Conservation (phyloP, 371 early-diverging fungal species). For the Apophysomyces sp. region DNA sequence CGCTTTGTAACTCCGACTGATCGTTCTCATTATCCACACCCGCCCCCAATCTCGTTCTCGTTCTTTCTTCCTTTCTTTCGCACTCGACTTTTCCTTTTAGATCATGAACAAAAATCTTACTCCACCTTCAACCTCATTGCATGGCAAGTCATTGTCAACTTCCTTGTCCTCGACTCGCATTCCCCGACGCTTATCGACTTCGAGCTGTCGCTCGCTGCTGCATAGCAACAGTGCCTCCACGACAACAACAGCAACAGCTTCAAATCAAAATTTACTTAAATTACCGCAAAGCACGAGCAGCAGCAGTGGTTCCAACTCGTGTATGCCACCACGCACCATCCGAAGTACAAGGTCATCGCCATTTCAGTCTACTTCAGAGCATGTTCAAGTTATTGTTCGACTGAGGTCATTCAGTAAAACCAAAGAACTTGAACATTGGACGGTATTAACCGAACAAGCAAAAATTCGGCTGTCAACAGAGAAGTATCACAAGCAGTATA, state of each 20-base stretch:
- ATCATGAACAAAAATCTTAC: neutral
- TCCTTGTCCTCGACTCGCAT: neutral
- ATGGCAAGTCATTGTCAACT: neutral
- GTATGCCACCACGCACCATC: neutral
- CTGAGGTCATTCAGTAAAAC: neutral
- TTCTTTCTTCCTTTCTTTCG: neutral
- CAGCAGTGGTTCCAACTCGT: neutral
- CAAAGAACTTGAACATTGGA: neutral
- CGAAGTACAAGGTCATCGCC: neutral
- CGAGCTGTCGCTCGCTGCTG: neutral
- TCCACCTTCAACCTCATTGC: neutral
- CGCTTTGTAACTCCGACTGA: neutral
- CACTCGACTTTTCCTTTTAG: neutral
- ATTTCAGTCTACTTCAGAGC: neutral
- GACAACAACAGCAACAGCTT: neutral
- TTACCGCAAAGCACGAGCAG: neutral
- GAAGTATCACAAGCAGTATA: neutral
- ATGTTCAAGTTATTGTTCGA: neutral
- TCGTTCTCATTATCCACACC: neutral
- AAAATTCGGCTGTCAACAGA: neutral
- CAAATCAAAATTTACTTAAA: neutral
- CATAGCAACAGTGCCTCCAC: neutral
- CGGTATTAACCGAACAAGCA: neutral
- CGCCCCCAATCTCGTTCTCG: neutral
- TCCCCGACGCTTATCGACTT: neutral